phyloP scores from a whole-genome alignment of 345 rosid species.

The Brassica incana region DNA sequence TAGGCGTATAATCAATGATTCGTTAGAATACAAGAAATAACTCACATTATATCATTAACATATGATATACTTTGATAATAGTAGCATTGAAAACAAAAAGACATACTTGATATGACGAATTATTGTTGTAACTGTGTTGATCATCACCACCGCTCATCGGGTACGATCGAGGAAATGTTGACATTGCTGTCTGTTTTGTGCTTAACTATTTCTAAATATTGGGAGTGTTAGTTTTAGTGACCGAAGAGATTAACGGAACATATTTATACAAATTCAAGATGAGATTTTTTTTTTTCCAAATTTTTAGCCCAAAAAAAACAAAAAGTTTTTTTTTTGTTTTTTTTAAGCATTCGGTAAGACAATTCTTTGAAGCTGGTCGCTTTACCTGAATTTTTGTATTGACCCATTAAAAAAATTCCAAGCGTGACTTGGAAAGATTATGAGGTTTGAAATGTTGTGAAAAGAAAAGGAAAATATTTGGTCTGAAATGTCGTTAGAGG shows the following conservation, averaged over 20 bases:
- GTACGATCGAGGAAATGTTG: slow-evolving; percentile 19
- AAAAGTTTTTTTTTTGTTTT: too few relatives aligned
- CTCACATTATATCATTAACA: background rate
- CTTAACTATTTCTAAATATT: background rate
- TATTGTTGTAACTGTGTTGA: slow-evolving; percentile 5
- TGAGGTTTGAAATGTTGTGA: background rate
- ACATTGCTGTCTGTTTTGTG: slow-evolving; percentile 17
- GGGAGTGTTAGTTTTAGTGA: background rate
- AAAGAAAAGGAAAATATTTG: background rate
- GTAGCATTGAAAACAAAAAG: background rate
- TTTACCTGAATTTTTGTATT: background rate
- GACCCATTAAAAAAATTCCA: background rate
- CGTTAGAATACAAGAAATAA: background rate
- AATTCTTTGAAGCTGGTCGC: background rate
- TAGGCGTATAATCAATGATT: background rate
- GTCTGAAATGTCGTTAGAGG: background rate
- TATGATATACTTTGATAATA: background rate
- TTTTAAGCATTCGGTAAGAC: background rate
- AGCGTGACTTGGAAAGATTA: background rate
- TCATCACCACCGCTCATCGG: slow-evolving; percentile 14
- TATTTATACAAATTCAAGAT: background rate
- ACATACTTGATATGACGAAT: slow-evolving; percentile 14
- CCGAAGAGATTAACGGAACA: background rate
- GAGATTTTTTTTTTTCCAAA: background rate
- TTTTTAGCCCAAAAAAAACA: too few relatives aligned